Base-by-base conservation (phyloP, 192 early-diverging fungal genomes). In the Umbelopsis vinacea region DNA sequence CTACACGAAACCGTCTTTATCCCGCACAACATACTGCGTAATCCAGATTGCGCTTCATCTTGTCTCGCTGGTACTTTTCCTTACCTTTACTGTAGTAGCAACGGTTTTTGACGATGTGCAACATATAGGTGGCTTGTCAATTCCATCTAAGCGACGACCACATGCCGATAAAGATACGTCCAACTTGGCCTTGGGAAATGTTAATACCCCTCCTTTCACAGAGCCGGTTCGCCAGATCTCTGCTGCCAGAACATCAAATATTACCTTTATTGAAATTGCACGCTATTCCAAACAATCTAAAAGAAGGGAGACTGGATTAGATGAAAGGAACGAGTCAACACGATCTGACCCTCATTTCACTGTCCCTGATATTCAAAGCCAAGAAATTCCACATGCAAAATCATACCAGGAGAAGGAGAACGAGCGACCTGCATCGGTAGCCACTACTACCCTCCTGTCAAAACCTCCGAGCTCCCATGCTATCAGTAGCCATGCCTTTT, bases 401-500 rank as follows among this genome's bases (percentile, higher is more conserved):
- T n/a, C 26, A 37, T 63, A 19, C 57, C 26, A 63, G 33, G 17
- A 33, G 29, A n/a, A 63, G 57, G 17, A 63, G 57, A 26, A 37
- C 12, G 33, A 63, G 17, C 24, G 15, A 63, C 57, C 57, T 63
- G 57, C 57, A 63, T 63, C 57, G 57, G 29, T 63, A 50, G 48
- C 15, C 48, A 50, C 48, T 37, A 29, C 57, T 8, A 33, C 15
- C 23, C 33, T 63, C 57, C 57, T 63, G 14, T 19, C 57, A 63
- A 37, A 37, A 17, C 33, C 14, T 26, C 29, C 57, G 17, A 63
- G 19, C 17, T 50, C 15, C 6, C 48, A 15, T 50, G 15, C 48
- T 17, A 17, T 50, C 48, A 50, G n/a, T 50, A 50, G 48, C 17
- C 15, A 17, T 17, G 15, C 48, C 0, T 50, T 15, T 1, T 50